Evolutionary conservation across 495 filamentous ascomycete genomes (phyloP).

Genomic region (Annulohypoxylon moriforme): DNA sequence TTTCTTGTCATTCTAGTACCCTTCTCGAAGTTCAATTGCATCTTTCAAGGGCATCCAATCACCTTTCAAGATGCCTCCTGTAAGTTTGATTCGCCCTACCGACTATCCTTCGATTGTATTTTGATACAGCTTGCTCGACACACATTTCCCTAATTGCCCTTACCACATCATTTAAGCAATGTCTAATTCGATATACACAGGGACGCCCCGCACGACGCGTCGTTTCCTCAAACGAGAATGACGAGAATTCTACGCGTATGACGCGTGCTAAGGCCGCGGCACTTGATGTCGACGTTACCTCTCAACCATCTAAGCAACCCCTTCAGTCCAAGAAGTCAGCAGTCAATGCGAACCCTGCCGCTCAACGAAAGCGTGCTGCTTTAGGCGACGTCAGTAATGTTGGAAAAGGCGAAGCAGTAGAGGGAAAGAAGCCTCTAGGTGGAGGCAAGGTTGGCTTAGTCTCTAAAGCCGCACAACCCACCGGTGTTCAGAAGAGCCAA

Average conservation of each 20-base stretch:
- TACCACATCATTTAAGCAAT: constrained; percentile 1
- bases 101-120: not conserved
- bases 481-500: constrained; percentile 82
- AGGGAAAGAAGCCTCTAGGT: constrained; percentile 75
- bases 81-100: constrained; percentile 51
- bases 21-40: constrained; percentile 32
- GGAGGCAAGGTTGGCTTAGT: constrained; percentile 71
- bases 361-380: constrained; percentile 75
- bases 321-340: constrained; percentile 79
- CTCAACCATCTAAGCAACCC: constrained; percentile 69
- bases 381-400: constrained; percentile 97
- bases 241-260: constrained; percentile 90
- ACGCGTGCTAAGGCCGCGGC: constrained; percentile 93
- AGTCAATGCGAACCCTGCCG: constrained; percentile 63
- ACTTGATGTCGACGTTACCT: constrained; percentile 66
- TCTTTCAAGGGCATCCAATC: constrained; percentile 25
- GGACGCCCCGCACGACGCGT: constrained; percentile 63
- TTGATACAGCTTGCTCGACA: constrained; percentile 23
- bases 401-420: constrained; percentile 74
- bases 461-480: constrained; percentile 80
- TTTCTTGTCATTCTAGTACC: not conserved
- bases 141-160: constrained; percentile 2
- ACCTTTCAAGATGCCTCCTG: constrained; percentile 61
- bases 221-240: constrained; percentile 88
- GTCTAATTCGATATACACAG: constrained; percentile 39